These are phyloP conservation scores for Lichtheimia corymbifera DNA, from an alignment of 371 early-diverging fungal species.

Conservation along the genomic window DNA sequence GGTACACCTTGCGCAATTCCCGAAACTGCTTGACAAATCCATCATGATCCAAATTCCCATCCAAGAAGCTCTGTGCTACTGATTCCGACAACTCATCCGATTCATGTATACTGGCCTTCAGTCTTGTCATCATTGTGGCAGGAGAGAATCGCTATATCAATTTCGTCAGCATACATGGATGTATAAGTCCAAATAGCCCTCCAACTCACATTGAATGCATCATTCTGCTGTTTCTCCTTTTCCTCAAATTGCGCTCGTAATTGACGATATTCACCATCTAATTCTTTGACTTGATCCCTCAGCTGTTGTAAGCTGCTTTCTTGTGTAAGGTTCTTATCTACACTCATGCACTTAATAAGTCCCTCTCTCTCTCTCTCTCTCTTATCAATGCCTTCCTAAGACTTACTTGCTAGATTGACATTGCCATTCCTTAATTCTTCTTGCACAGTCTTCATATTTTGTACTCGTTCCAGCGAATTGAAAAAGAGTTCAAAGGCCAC, in stretches of 20 bases:
- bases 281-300: constrained; percentile 37
- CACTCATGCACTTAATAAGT: background rate
- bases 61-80: constrained; percentile 60
- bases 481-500: constrained; percentile 61
- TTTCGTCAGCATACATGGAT: background rate
- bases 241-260: constrained; percentile 45
- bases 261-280: constrained; percentile 37
- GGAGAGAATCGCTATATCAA: constrained; percentile 56
- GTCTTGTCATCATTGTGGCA: constrained; percentile 54
- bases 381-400: background rate
- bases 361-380: no score
- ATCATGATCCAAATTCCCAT: constrained; percentile 60
- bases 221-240: constrained; percentile 56
- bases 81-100: constrained; percentile 66
- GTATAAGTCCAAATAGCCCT: background rate
- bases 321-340: constrained; percentile 53
- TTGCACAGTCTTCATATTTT: constrained; percentile 51
- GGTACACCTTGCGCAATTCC: constrained; percentile 64
- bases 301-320: constrained; percentile 48
- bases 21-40: constrained; percentile 61
- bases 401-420: constrained; percentile 58
- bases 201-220: constrained; percentile 54
- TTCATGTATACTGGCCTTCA: constrained; percentile 59
- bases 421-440: constrained; percentile 59
- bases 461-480: constrained; percentile 53